phyloP scores from a whole-genome alignment of 352 stramenopile genomes.

The Pythium catenulatum region DNA sequence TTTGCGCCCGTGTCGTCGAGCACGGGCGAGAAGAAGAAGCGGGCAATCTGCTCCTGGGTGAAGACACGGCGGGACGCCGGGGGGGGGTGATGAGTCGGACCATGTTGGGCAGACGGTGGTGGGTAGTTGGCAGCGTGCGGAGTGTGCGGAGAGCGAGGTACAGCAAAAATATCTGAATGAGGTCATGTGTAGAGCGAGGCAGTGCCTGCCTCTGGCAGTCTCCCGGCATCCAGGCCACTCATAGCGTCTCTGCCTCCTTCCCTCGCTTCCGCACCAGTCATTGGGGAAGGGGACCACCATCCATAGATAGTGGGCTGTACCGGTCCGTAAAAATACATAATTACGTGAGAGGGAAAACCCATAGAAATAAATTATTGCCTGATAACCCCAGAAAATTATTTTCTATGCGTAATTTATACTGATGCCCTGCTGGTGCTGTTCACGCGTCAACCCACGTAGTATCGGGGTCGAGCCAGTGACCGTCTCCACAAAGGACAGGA shows the following conservation, averaged over 20 bases:
- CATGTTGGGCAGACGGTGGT: neutral
- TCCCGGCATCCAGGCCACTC: too few species aligned
- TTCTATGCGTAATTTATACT: slow-evolving; percentile 5
- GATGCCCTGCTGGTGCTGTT: neutral
- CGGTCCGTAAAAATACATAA: neutral
- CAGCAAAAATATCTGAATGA: too few species aligned
- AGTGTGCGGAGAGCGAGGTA: too few species aligned
- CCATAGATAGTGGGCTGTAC: neutral
- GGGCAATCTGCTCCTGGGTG: slow-evolving; percentile 5
- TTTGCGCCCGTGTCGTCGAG: neutral
- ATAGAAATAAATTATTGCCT: too few species aligned
- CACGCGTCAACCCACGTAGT: neutral
- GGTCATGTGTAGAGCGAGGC: too few species aligned
- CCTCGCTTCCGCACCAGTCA: too few species aligned
- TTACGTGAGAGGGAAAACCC: neutral
- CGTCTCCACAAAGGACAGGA: slow-evolving; percentile 8
- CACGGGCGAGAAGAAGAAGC: slow-evolving; percentile 1
- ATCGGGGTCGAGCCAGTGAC: neutral
- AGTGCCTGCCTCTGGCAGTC: too few species aligned
- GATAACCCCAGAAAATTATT: neutral
- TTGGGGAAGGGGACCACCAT: too few species aligned
- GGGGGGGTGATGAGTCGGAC: too few species aligned
- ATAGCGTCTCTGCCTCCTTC: too few species aligned
- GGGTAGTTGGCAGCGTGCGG: neutral
- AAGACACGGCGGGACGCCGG: slow-evolving; percentile 1